These are phyloP conservation scores for Flaveria bidentis DNA, from an alignment of 129 eudicot genomes.

Conservation along the genomic window DNA sequence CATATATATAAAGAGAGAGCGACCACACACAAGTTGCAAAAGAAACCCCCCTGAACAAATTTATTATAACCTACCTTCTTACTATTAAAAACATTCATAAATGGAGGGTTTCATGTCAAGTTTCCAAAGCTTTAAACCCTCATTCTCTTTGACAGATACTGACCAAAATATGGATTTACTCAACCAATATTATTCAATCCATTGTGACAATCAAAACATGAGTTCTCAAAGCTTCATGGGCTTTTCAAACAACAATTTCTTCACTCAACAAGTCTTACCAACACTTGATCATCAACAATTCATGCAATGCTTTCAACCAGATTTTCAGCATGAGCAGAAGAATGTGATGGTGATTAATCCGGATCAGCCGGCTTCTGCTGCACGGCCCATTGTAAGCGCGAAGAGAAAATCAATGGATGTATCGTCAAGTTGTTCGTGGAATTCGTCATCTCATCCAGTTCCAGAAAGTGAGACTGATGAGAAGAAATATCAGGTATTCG, in stretches of 20 bases:
- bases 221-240: slow-evolving; percentile 46
- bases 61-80: slow-evolving; percentile 19
- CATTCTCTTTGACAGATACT: slow-evolving; percentile 43
- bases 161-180: slow-evolving; percentile 61
- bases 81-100: background rate
- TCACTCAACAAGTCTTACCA: slow-evolving; percentile 36
- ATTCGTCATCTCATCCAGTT: slow-evolving; percentile 48
- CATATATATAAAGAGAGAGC: slow-evolving; percentile 34
- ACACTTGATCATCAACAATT: slow-evolving; percentile 26
- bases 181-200: slow-evolving; percentile 40
- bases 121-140: slow-evolving; percentile 46
- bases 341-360: slow-evolving; percentile 25
- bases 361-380: slow-evolving; percentile 8
- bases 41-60: slow-evolving; percentile 34
- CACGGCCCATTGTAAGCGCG: slow-evolving; percentile 25
- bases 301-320: slow-evolving; percentile 35
- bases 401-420: slow-evolving; percentile 61
- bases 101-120: slow-evolving; percentile 64
- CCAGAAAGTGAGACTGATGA: slow-evolving; percentile 45
- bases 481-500: slow-evolving; percentile 42
- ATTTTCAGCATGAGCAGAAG: slow-evolving; percentile 36
- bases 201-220: slow-evolving; percentile 33
- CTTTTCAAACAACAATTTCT: slow-evolving; percentile 43
- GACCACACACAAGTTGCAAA: slow-evolving; percentile 31
- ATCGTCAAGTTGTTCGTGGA: slow-evolving; percentile 48